These are phyloP conservation scores for Rubia occidens DNA, from an alignment of 305 asterid genomes.

Conservation along the genomic window DNA sequence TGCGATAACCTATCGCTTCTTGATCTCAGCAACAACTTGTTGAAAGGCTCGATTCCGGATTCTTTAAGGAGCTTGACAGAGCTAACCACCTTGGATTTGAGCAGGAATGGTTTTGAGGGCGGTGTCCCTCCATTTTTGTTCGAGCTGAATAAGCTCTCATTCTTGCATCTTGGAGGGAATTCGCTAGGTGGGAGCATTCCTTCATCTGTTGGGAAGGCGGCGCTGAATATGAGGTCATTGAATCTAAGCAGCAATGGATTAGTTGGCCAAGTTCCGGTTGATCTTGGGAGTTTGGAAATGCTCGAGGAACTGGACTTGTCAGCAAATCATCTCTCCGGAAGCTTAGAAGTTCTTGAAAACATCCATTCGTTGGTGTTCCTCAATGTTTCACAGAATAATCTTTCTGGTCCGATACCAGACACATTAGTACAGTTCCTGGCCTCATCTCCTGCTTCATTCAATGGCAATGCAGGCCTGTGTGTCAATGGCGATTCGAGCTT, in stretches of 20 bases:
- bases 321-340: constrained; percentile 60
- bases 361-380: constrained; percentile 42
- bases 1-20: constrained; percentile 44
- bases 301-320: constrained; percentile 63
- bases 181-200: constrained; percentile 50
- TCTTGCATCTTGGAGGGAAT: constrained; percentile 69
- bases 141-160: constrained; percentile 45
- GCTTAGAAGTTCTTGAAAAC: constrained; percentile 35
- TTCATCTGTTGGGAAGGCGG: constrained; percentile 29
- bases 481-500: constrained; percentile 21
- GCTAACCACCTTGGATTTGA: constrained; percentile 42
- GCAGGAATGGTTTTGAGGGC: constrained; percentile 53
- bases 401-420: constrained; percentile 55
- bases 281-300: constrained; percentile 42
- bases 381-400: constrained; percentile 55
- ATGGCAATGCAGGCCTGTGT: constrained; percentile 48
- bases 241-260: constrained; percentile 60
- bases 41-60: constrained; percentile 57
- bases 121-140: constrained; percentile 50
- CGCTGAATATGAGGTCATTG: constrained; percentile 42
- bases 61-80: constrained; percentile 43
- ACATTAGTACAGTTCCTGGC: constrained; percentile 29
- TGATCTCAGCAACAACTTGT: constrained; percentile 52
- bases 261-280: constrained; percentile 48
- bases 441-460: constrained; percentile 54